Evolutionary conservation across 768 basidiomycete genomes (phyloP).

Genomic region (Baorangia bicolor): DNA sequence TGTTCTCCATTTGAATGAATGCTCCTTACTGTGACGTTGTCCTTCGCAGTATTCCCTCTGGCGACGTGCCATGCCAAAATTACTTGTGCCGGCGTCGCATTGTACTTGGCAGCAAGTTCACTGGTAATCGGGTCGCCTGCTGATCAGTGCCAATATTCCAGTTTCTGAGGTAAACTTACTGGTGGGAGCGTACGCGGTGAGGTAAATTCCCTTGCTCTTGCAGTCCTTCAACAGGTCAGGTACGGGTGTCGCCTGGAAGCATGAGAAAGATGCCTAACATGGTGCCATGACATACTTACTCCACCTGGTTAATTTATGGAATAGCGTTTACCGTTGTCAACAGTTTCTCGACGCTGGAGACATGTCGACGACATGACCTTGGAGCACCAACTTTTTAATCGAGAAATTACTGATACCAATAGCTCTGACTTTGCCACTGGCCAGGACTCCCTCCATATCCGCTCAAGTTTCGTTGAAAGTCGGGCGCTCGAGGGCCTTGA

Average conservation of each 20-base stretch:
- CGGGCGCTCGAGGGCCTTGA: neutral
- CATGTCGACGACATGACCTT: neutral
- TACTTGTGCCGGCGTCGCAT: slow-evolving; percentile 29
- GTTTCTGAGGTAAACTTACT: slow-evolving; percentile 24
- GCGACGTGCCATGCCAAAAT: slow-evolving; percentile 30
- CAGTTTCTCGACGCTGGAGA: slow-evolving; percentile 31
- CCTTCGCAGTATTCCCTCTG: slow-evolving; percentile 26
- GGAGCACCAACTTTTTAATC: slow-evolving; percentile 24
- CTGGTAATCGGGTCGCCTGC: slow-evolving; percentile 25
- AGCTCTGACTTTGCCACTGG: slow-evolving; percentile 25
- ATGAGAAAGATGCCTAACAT: slow-evolving; percentile 13
- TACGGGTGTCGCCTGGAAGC: slow-evolving; percentile 54
- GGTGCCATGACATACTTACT: slow-evolving; percentile 23
- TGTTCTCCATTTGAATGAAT: neutral
- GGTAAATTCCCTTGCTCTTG: slow-evolving; percentile 56
- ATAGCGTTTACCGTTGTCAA: slow-evolving; percentile 48
- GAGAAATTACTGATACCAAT: slow-evolving; percentile 46
- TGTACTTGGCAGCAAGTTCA: slow-evolving; percentile 32
- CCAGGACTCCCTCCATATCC: slow-evolving; percentile 11
- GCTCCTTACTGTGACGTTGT: slow-evolving; percentile 43
- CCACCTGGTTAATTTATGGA: slow-evolving; percentile 70
- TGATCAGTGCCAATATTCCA: slow-evolving; percentile 2
- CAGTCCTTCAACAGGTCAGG: slow-evolving; percentile 50
- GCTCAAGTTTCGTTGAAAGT: slow-evolving; percentile 8
- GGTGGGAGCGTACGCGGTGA: slow-evolving; percentile 68